A percentile compares a stretch with the other conserved stretches of the same genome.
phyloP scores from a whole-genome alignment of 306 rosid species.

The Begonia loranthoides region DNA sequence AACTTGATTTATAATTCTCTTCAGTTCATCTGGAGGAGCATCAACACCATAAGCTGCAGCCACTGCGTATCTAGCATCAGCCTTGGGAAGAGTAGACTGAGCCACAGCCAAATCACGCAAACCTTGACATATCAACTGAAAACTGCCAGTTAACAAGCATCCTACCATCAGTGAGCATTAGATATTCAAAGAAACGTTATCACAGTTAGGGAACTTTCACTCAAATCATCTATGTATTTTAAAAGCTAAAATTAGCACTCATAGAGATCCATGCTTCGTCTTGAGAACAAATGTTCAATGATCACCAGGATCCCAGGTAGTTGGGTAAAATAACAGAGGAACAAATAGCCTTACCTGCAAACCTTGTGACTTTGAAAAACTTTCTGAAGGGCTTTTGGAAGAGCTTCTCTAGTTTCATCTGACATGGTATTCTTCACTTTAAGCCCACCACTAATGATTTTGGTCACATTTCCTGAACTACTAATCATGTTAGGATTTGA shows the following conservation, averaged over 20 bases:
- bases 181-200: too few species aligned
- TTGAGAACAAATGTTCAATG: background rate
- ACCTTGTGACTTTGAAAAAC: conserved; percentile 56
- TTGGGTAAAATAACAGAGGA: background rate
- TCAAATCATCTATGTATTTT: background rate
- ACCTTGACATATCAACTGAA: conserved; percentile 58
- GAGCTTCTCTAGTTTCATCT: conserved; percentile 62
- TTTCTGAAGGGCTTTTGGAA: conserved; percentile 52
- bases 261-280: background rate
- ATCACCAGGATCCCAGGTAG: background rate
- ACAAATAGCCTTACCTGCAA: conserved; percentile 51
- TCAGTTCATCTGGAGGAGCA: conserved; percentile 54
- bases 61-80: conserved; percentile 41
- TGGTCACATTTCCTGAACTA: conserved; percentile 16
- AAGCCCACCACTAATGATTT: conserved; percentile 21
- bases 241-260: background rate
- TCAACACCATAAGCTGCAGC: conserved; percentile 51
- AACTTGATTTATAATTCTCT: conserved; percentile 45
- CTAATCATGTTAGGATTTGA: conserved; percentile 18
- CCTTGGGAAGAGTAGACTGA: conserved; percentile 33
- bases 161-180: conserved; percentile 10
- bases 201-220: too few species aligned
- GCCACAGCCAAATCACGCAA: conserved; percentile 49
- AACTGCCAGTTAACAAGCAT: conserved; percentile 37
- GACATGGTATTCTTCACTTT: conserved; percentile 48